Base-by-base conservation (phyloP, 306 rosid genomes). In the Alnus glutinosa region DNA sequence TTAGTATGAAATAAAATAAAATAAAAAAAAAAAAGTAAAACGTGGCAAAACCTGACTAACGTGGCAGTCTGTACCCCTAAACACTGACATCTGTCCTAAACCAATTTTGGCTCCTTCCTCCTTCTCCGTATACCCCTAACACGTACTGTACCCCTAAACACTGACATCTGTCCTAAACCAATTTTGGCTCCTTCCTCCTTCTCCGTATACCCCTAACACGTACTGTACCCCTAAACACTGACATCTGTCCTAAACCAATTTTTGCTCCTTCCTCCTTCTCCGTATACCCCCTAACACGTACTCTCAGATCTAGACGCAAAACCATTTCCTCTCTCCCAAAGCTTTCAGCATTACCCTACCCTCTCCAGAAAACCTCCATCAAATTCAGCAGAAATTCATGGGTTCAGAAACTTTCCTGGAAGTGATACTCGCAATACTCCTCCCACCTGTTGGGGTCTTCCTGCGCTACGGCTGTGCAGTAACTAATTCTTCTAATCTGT, bases 361-460 rank as follows among this genome's bases (percentile, higher is more conserved):
- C 37, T 34, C 48, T 9, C 1, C 15, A 39, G 2, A 3, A 30
- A 30, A 23, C 7, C 28, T 37, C 55, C 7, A 0, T 39, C 57
- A 14, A 36, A 55, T 46, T 18, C n/a, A 3, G 28, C 71, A 16
- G 18, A 10, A 59, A 32, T 2, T 59, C 3, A 90, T 86, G 97
- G 97, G 90, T 52, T 75, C 92, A 15, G 89, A 85, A 83, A 89
- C 94, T 44, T 91, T 89, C 80, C 23, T 91, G 2, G 92, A 91
- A 84, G 82, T 88, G 7, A 64, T 89, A 62, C 46, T 92, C 44
- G 97, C 94, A 68, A 83, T 91, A 28, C 3, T 91, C 16, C 74
- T 91, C 19, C 94, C 97, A 10, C 97, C 92, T n/a, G 85, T 91
- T 62, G 97, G 94, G 10, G 94, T 89, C 58, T 88, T 89, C 83